Conservation (phyloP, 2,329 filamentous ascomycete species). For the Neonectria magnoliae region DNA sequence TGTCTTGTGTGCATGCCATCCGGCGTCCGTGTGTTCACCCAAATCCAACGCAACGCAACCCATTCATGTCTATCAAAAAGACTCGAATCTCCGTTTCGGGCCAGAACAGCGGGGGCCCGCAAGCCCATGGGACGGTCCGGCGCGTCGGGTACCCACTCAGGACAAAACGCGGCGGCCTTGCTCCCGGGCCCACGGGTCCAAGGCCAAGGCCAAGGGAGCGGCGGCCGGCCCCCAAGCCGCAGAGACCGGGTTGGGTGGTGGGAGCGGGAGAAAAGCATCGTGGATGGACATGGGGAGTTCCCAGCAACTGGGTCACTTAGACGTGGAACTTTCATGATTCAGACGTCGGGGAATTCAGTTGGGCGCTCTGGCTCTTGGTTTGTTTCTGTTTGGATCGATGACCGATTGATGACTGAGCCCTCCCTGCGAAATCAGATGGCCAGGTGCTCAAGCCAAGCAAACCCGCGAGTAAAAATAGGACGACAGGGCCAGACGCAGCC, state of each 20-base stretch:
- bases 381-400: conserved; percentile 8
- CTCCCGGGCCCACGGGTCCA: conserved; percentile 22
- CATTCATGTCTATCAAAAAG: background rate
- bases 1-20: background rate
- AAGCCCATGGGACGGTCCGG: conserved; percentile 24
- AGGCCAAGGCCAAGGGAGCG: background rate
- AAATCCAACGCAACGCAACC: background rate
- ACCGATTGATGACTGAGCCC: conserved; percentile 12
- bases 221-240: conserved; percentile 16
- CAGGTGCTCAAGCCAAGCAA: background rate
- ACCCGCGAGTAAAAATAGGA: conserved; percentile 26
- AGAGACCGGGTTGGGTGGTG: background rate
- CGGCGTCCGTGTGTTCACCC: conserved; percentile 6
- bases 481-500: conserved; percentile 14
- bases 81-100: conserved; percentile 30
- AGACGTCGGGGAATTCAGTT: background rate
- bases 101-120: conserved; percentile 33
- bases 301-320: background rate
- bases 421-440: background rate
- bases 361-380: background rate
- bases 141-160: conserved; percentile 14
- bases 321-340: background rate
- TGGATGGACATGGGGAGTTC: conserved; percentile 14
- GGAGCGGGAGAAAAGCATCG: background rate
- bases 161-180: conserved; percentile 14